Evolutionary conservation across 495 filamentous ascomycete genomes (phyloP).

Genomic region (Podospora appendiculata): DNA sequence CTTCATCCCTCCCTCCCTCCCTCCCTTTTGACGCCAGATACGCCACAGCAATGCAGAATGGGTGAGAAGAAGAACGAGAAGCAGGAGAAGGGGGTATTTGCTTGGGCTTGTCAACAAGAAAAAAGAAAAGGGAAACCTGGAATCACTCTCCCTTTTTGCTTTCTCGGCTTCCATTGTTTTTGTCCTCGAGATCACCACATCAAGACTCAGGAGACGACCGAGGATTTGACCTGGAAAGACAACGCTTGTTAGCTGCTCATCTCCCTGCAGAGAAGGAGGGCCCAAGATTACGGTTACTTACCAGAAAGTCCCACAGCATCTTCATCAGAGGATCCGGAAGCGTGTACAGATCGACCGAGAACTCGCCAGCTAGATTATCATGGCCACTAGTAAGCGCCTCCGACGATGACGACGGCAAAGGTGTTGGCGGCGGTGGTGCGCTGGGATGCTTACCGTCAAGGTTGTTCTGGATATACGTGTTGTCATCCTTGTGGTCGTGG

Average conservation of each 20-base stretch:
- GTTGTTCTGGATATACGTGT: constrained; percentile 96
- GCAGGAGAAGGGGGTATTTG: neutral
- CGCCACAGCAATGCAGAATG: neutral
- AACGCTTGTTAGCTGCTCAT: neutral
- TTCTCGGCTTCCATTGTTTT: neutral
- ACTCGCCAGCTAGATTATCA: constrained; percentile 69
- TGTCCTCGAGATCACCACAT: neutral
- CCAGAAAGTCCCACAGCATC: constrained; percentile 85
- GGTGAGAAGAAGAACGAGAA: neutral
- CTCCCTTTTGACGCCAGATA: neutral
- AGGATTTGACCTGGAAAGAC: neutral
- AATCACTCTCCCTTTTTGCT: neutral
- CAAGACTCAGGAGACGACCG: neutral
- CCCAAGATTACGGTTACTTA: constrained; percentile 13
- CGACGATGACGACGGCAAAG: too few relatives aligned
- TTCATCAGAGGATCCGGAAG: constrained; percentile 75
- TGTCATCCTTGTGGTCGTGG: constrained; percentile 85
- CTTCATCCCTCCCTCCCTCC: too few relatives aligned
- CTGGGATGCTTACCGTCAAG: constrained; percentile 64
- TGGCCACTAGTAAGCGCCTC: neutral
- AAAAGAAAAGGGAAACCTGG: too few relatives aligned
- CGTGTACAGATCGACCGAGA: constrained; percentile 96
- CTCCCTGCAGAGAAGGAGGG: constrained; percentile 14
- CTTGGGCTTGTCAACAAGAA: neutral
- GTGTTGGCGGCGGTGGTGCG: too few relatives aligned